Evolutionary conservation across 2,329 filamentous ascomycete species (phyloP).

Genomic region (Colletotrichum sp.): DNA sequence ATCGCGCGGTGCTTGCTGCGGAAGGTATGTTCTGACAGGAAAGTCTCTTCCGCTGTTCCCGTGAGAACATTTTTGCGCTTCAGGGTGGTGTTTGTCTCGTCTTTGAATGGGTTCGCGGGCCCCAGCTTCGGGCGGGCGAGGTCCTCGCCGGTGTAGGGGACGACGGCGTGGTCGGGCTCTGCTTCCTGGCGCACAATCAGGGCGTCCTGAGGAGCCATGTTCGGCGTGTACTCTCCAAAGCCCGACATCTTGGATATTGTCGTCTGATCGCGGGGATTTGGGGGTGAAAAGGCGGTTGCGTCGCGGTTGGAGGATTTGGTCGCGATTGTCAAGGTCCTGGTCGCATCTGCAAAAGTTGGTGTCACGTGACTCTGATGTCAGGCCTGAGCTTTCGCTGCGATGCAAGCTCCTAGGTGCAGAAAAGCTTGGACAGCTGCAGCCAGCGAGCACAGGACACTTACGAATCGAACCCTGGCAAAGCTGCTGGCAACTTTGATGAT

Average conservation of each 20-base stretch:
- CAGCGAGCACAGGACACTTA: neutral
- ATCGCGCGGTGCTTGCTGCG: slow-evolving; percentile 85
- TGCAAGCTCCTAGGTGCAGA: neutral
- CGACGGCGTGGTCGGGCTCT: slow-evolving; percentile 63
- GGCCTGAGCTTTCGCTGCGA: neutral
- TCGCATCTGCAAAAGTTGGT: neutral
- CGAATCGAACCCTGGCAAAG: neutral
- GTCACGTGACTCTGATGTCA: slow-evolving; percentile 24
- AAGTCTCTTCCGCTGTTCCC: slow-evolving; percentile 86
- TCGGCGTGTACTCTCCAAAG: slow-evolving; percentile 69
- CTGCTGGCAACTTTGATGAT: neutral
- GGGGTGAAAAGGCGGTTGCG: slow-evolving; percentile 12
- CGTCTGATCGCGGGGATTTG: neutral
- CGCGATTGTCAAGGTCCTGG: slow-evolving; percentile 3
- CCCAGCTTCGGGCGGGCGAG: slow-evolving; percentile 70
- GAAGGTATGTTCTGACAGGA: slow-evolving; percentile 90
- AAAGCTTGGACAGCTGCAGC: neutral
- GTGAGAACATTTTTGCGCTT: slow-evolving; percentile 87
- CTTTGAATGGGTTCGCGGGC: slow-evolving; percentile 77
- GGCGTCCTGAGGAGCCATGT: slow-evolving; percentile 69
- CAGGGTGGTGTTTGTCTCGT: slow-evolving; percentile 58
- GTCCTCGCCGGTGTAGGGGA: slow-evolving; percentile 74
- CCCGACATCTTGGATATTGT: slow-evolving; percentile 55
- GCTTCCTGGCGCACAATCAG: slow-evolving; percentile 63
- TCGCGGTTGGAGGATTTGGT: neutral